A percentile compares a stretch with the other conserved stretches of the same genome.
phyloP scores from a whole-genome alignment of 2,329 filamentous ascomycete genomes.

The Calonectria pteridis region DNA sequence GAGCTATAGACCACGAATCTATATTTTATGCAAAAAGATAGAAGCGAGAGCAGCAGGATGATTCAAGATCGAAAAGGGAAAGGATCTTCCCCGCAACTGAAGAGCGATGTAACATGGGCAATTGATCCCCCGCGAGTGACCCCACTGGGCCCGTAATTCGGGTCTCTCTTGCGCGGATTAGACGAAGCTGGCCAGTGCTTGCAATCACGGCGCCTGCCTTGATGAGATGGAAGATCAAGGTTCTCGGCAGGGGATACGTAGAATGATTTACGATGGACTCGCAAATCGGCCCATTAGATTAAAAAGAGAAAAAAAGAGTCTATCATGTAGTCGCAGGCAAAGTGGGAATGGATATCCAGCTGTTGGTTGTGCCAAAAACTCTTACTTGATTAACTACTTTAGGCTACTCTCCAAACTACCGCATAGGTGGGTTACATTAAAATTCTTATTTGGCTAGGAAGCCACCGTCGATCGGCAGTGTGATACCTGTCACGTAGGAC shows the following conservation, averaged over 20 bases:
- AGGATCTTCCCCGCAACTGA: background rate
- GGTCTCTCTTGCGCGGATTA: background rate
- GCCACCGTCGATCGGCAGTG: constrained; percentile 28
- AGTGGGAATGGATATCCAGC: no score
- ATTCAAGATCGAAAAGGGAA: background rate
- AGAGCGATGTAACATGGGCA: background rate
- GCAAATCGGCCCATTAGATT: background rate
- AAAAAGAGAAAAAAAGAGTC: no score
- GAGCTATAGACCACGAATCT: background rate
- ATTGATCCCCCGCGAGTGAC: background rate
- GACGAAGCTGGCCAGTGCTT: background rate
- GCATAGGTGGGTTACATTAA: background rate
- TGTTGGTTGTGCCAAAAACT: background rate
- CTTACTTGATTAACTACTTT: background rate
- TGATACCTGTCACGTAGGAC: constrained; percentile 30
- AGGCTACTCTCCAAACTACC: background rate
- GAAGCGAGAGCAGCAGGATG: background rate
- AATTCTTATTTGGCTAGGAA: constrained; percentile 24
- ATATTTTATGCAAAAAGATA: background rate
- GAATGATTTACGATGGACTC: background rate
- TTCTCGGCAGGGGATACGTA: background rate
- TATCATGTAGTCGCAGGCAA: background rate
- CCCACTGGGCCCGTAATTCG: background rate
- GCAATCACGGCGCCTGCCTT: background rate
- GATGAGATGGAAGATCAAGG: background rate